Conservation (phyloP, 495 filamentous ascomycete species). For the Aspergillus steynii region DNA sequence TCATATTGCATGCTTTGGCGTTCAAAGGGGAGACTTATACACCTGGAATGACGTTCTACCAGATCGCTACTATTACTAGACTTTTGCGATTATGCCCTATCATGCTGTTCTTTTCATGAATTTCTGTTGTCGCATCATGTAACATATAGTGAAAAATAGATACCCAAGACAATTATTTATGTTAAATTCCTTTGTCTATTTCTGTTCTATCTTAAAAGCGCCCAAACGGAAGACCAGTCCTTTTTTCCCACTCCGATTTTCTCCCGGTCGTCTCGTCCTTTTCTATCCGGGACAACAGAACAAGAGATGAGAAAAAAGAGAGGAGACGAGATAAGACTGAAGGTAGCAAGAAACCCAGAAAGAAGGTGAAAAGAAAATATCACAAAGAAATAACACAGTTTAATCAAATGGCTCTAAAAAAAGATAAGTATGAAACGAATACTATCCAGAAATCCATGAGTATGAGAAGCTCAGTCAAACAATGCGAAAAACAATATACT, state of each 20-base stretch:
- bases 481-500: background rate
- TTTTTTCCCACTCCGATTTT: too few species aligned
- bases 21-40: background rate
- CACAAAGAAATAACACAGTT: constrained; percentile 2
- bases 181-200: background rate
- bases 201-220: background rate
- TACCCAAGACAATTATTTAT: constrained; percentile 29
- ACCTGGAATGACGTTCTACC: background rate
- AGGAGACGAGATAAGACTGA: too few species aligned
- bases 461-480: background rate
- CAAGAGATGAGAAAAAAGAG: too few species aligned
- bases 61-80: constrained; percentile 1
- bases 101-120: background rate
- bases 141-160: constrained; percentile 26
- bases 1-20: constrained; percentile 1
- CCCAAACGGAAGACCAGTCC: background rate
- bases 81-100: constrained; percentile 3
- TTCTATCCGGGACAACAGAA: too few species aligned
- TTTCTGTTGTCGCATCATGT: constrained; percentile 20
- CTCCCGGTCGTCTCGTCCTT: too few species aligned
- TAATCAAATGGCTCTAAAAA: background rate
- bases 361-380: background rate
- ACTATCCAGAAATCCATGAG: background rate
- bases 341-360: too few species aligned
- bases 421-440: background rate